Evolutionary conservation across 2,329 filamentous ascomycete species (phyloP).

Genomic region (Epichloe amarillans): DNA sequence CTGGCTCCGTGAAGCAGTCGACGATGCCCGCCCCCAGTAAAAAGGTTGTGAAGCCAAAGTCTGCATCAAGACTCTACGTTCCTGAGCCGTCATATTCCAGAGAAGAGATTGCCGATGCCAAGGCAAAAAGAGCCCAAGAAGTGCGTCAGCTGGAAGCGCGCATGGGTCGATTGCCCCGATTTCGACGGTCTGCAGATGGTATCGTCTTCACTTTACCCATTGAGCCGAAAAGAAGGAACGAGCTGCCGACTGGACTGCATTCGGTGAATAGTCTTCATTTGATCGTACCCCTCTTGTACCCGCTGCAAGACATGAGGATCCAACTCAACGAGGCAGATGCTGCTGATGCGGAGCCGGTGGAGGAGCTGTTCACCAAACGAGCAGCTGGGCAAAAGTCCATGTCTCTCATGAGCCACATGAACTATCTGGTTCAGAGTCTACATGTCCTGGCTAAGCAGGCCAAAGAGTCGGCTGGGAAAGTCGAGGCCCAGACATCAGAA

Average conservation of each 20-base stretch:
- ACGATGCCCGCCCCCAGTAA: constrained; percentile 1
- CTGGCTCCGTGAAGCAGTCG: constrained; percentile 1
- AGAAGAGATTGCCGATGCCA: constrained; percentile 49
- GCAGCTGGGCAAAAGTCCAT: constrained; percentile 42
- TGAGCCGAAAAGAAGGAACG: constrained; percentile 45
- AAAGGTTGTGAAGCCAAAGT: constrained; percentile 4
- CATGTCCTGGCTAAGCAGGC: constrained; percentile 49
- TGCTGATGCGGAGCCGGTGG: constrained; percentile 46
- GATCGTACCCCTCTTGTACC: constrained; percentile 58
- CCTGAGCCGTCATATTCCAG: constrained; percentile 38
- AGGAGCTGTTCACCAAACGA: constrained; percentile 50
- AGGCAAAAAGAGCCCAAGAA: constrained; percentile 49
- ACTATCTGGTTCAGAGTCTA: constrained; percentile 60
- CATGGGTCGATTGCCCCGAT: constrained; percentile 53
- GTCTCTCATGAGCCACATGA: constrained; percentile 60
- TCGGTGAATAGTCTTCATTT: constrained; percentile 51
- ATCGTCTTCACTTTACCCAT: constrained; percentile 58
- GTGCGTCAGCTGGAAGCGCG: constrained; percentile 62
- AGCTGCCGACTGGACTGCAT: constrained; percentile 48
- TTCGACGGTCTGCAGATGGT: constrained; percentile 56
- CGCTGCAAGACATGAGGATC: constrained; percentile 52
- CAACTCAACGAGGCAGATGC: constrained; percentile 51
- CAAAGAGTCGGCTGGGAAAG: constrained; percentile 12
- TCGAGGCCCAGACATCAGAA: constrained; percentile 5
- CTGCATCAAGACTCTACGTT: constrained; percentile 19